Evolutionary conservation across 2,329 filamentous ascomycete species (phyloP).

Genomic region (Scortechinia acanthostroma): DNA sequence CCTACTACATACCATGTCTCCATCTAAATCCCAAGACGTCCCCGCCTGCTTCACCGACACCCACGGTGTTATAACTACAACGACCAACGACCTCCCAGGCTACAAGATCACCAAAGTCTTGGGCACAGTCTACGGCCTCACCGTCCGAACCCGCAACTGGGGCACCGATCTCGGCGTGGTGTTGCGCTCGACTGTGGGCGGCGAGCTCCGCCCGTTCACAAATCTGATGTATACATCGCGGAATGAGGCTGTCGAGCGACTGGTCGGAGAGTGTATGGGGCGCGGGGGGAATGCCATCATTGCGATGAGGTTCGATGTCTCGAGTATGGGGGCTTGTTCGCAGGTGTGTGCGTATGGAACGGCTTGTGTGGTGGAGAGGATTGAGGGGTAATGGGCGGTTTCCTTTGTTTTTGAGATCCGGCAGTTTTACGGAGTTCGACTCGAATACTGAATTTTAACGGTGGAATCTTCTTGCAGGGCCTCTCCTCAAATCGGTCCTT

Average conservation of each 20-base stretch:
- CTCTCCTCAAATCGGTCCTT: no score
- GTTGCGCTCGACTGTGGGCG: slow-evolving; percentile 46
- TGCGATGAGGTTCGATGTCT: slow-evolving; percentile 47
- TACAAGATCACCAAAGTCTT: slow-evolving; percentile 49
- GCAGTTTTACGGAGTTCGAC: no score
- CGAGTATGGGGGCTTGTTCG: slow-evolving; percentile 41
- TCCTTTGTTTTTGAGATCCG: no score
- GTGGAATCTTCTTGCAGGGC: no score
- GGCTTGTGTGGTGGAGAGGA: slow-evolving; percentile 46
- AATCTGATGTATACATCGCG: slow-evolving; percentile 42
- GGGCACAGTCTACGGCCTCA: slow-evolving; percentile 48
- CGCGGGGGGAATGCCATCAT: slow-evolving; percentile 54
- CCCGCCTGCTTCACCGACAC: slow-evolving; percentile 54
- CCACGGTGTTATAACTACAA: slow-evolving; percentile 51
- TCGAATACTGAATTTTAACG: no score
- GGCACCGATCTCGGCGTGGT: slow-evolving; percentile 46
- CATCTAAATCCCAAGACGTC: no score
- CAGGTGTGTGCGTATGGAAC: slow-evolving; percentile 56
- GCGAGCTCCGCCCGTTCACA: slow-evolving; percentile 52
- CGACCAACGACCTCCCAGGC: slow-evolving; percentile 56
- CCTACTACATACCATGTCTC: no score
- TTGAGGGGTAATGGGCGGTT: slow-evolving; percentile 23
- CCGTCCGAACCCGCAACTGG: slow-evolving; percentile 49
- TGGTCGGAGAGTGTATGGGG: slow-evolving; percentile 46
- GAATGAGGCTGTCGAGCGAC: slow-evolving; percentile 46